These are phyloP conservation scores for Solanum tarapatanum DNA, from an alignment of 257 asterid species.

Conservation along the genomic window DNA sequence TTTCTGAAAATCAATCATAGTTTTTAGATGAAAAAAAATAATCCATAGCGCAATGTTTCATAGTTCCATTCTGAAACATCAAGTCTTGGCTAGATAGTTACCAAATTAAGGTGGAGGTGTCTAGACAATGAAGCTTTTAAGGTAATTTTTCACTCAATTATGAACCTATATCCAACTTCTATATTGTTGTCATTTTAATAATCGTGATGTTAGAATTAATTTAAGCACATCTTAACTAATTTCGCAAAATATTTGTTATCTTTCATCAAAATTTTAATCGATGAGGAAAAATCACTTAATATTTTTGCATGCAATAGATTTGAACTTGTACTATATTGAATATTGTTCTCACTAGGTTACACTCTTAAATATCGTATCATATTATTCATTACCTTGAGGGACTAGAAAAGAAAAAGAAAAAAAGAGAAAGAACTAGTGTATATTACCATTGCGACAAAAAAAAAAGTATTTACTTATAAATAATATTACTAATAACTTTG, in stretches of 20 bases:
- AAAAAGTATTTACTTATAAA: not conserved
- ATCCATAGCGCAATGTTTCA: not conserved
- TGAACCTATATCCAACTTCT: not conserved
- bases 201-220: too few species aligned
- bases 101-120: not conserved
- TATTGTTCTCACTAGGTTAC: not conserved
- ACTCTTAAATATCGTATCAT: not conserved
- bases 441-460: not conserved
- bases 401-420: not conserved
- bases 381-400: not conserved
- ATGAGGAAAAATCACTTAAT: not conserved
- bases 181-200: not conserved
- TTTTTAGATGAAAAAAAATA: too few species aligned
- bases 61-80: not conserved
- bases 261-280: too few species aligned
- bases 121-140: not conserved
- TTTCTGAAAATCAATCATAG: not conserved
- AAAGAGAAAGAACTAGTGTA: not conserved
- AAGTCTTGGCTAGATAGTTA: not conserved
- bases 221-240: not conserved
- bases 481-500: too few species aligned
- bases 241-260: too few species aligned
- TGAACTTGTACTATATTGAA: not conserved
- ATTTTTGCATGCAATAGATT: not conserved
- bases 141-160: not conserved